These are phyloP conservation scores for Amaranthus tricolor DNA, from an alignment of 179 eudicot genomes.

Conservation along the genomic window DNA sequence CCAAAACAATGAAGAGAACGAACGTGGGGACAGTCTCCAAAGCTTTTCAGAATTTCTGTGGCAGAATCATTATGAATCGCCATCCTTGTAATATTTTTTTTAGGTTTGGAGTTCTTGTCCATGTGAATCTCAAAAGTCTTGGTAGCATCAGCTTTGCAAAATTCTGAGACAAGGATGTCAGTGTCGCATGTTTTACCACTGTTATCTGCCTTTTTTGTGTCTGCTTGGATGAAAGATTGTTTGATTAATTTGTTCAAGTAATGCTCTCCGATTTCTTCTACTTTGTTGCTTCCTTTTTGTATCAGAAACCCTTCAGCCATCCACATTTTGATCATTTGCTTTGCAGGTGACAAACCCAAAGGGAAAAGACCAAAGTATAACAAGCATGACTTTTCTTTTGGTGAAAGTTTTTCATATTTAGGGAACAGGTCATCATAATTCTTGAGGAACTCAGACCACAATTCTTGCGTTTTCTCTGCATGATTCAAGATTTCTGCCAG, in stretches of 20 bases:
- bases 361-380: constrained; percentile 24
- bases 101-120: not conserved
- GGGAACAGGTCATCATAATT: not conserved
- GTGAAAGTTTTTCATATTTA: not conserved
- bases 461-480: constrained; percentile 11
- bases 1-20: constrained; percentile 29
- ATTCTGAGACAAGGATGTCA: not conserved
- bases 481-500: constrained; percentile 13
- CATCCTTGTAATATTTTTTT: not conserved
- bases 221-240: constrained; percentile 6
- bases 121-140: constrained; percentile 14
- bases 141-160: constrained; percentile 9
- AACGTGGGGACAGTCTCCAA: not conserved
- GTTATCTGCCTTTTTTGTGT: not conserved
- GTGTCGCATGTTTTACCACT: constrained; percentile 20
- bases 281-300: constrained; percentile 1
- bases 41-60: constrained; percentile 1
- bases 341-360: not conserved
- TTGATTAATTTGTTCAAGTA: constrained; percentile 15
- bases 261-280: constrained; percentile 20
- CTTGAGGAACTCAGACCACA: constrained; percentile 8
- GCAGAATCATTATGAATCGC: constrained; percentile 14
- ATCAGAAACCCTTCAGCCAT: constrained; percentile 28
- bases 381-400: not conserved
- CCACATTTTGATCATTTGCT: constrained; percentile 31